Base-by-base conservation (phyloP, 148 eudicot genomes). In the Heliosperma pusillum region DNA sequence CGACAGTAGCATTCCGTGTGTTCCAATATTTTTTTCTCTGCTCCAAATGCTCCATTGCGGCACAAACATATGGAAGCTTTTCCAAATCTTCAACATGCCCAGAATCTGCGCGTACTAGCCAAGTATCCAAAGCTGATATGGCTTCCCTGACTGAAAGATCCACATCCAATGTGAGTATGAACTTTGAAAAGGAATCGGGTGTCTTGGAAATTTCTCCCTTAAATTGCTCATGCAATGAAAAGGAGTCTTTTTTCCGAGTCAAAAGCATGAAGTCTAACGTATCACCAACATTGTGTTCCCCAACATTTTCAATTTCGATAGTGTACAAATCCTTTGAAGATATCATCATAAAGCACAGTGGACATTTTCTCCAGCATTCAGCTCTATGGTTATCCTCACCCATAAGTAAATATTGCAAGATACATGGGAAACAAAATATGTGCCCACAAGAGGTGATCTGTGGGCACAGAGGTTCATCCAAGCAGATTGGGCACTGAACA, bases 401-500 rank as follows among this genome's bases (percentile, higher is more conserved):
- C 74, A 83, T 83, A 21, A 85, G 80, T 61, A 95, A 89, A 78
- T 95, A 95, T 63, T 85, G 93, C 79, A 95, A 69, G 69, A 95
- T 89, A 83, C 99, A 95, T 20, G 97, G 96, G 78, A 92, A 92
- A 77, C 99, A 95, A 79, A 88, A 92, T 40, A 95, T 89, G 79
- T 95, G 99, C 27, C 97, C 99, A 76, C 99, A 95, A 26, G 92
- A 82, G 15, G 99, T 92, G 71, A 95, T 90, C 78, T 95, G 99
- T 67, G 99, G 94, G 81, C 97, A 95, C 44, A 92, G 85, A 74
- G 91, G 98, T 65, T 81, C 87, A 65, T 92, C 96, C 83, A 92
- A 86, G 79, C 99, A 95, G 78, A 95, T 89, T 67, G 99, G 99
- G 66, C 99, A 95, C 69, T 89, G 89, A 20, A 88, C 87, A 25